These are phyloP conservation scores for Phlyctochytrium bullatum DNA, from an alignment of 192 early-diverging fungal species.

Conservation along the genomic window DNA sequence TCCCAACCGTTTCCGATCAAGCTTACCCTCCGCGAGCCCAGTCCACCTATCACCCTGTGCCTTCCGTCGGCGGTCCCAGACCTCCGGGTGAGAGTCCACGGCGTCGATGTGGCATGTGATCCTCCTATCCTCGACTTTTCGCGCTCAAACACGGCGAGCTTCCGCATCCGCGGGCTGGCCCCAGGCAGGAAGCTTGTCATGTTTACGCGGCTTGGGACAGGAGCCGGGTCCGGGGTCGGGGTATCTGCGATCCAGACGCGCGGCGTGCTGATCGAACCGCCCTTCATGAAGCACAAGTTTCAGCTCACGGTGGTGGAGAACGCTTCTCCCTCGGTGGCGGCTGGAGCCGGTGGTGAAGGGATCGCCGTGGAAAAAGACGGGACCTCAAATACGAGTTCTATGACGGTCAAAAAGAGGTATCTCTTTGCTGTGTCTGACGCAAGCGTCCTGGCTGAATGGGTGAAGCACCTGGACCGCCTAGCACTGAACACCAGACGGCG, in stretches of 20 bases:
- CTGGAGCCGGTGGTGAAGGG: not conserved
- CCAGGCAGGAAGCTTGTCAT: slow-evolving; percentile 63
- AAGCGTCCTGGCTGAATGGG: slow-evolving; percentile 14
- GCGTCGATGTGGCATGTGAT: slow-evolving; percentile 54
- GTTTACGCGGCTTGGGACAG: slow-evolving; percentile 48
- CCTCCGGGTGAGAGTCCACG: slow-evolving; percentile 57
- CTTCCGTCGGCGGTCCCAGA: slow-evolving; percentile 56
- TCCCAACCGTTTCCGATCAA: slow-evolving; percentile 46
- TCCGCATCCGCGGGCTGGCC: slow-evolving; percentile 53
- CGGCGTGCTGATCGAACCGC: slow-evolving; percentile 57
- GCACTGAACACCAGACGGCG: not conserved
- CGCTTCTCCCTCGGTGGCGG: not conserved
- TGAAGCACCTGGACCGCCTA: not conserved
- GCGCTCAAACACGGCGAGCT: slow-evolving; percentile 44
- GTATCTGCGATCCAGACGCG: slow-evolving; percentile 46
- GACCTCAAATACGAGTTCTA: not conserved
- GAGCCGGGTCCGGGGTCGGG: slow-evolving; percentile 29
- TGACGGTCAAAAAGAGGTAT: slow-evolving; percentile 25
- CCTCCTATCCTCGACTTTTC: slow-evolving; percentile 59
- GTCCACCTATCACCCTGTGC: slow-evolving; percentile 50
- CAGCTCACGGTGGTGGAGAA: slow-evolving; percentile 51
- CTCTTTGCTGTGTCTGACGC: slow-evolving; percentile 31
- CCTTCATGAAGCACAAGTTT: slow-evolving; percentile 65
- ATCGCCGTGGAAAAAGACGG: not conserved
- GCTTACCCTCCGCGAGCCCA: slow-evolving; percentile 54